Conservation (phyloP, 768 basidiomycete species). For the Tylopilus rubrobrunneus region DNA sequence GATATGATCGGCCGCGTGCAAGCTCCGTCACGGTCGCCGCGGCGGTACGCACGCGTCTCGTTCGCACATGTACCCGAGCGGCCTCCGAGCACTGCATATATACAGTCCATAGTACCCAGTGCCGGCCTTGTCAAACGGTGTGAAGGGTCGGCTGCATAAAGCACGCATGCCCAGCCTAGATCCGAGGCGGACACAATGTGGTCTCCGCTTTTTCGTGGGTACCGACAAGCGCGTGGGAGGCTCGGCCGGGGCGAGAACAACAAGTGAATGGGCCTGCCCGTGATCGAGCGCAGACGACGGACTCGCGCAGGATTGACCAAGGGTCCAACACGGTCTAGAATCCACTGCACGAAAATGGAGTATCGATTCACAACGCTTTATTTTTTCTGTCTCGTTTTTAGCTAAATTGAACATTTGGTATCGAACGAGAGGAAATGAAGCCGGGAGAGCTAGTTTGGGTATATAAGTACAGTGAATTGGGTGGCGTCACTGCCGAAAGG, state of each 20-base stretch:
- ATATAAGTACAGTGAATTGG: slow-evolving; percentile 1
- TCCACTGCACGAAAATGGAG: not conserved
- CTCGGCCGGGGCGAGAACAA: not conserved
- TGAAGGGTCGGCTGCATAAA: too few relatives aligned
- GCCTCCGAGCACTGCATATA: too few relatives aligned
- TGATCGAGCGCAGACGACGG: not conserved
- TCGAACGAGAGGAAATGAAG: not conserved
- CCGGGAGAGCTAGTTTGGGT: not conserved
- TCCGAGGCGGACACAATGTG: too few relatives aligned
- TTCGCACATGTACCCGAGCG: too few relatives aligned
- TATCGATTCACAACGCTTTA: not conserved
- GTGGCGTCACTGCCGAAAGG: slow-evolving; percentile 7
- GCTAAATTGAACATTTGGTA: slow-evolving; percentile 10
- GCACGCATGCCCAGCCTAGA: too few relatives aligned
- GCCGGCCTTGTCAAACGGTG: too few relatives aligned
- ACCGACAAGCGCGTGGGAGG: not conserved
- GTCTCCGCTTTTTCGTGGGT: too few relatives aligned
- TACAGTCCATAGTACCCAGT: too few relatives aligned
- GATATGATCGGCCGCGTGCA: too few relatives aligned
- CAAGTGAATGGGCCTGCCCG: not conserved
- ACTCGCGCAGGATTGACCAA: not conserved
- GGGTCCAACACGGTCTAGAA: not conserved
- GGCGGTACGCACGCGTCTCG: too few relatives aligned
- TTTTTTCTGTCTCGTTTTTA: slow-evolving; percentile 4
- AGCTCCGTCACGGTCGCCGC: too few relatives aligned